Evolutionary conservation across 1,284 basidiomycete genomes (phyloP), one percentile per base, ranked within the genome.

Genomic region (Moesziomyces sp.): DNA sequence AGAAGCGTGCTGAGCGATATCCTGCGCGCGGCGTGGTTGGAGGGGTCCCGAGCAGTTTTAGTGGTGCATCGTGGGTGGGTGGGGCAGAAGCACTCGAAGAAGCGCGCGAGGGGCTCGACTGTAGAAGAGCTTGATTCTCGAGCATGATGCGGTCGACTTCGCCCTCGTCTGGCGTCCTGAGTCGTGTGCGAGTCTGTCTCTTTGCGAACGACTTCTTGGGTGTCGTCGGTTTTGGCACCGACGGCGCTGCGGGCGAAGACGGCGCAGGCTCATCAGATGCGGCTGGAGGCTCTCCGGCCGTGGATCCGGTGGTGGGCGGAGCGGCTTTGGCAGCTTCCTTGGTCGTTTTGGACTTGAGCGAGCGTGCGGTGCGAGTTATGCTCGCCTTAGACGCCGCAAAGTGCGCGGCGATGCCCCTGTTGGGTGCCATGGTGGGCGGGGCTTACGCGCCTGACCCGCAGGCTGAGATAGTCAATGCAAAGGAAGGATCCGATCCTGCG

Each of bases 71-170:
- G n/a, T 40, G 23, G 21, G 23, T 16, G 11, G 57, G 30, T 6
- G 45, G 18, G 7, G 50, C 28, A 23, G 30, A 26, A 42, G 47
- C 18, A 11, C 35, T 38, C 35, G 61, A 43, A 35, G 68, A 28
- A 35, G 23, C 44, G 13, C 52, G 50, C 19, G 67, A 50, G 0
- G 58, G 54, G 34, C 35, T 35, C 21, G 58, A 44, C 14, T 51
- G 48, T 8, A 58, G 58, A 10, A 55, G 26, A 16, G 46, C 19
- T 28, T 65, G 50, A 40, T 52, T 53, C 26, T 68, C 71, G 8
- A 53, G 61, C n/a, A 74, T 61, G 30, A 74, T 74, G 6, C 50
- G 53, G n/a, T 74, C 71, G 3, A 74, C 66, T 38, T 74, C 71
- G 44, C 66, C 71, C 19, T 58, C 56, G 5, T 69, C 61, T 11